Percentiles rank a stretch among this genome's conserved stretches.
These are phyloP conservation scores for Phragmites australis DNA, from an alignment of 176 grass and related monocot genomes.

Conservation along the genomic window DNA sequence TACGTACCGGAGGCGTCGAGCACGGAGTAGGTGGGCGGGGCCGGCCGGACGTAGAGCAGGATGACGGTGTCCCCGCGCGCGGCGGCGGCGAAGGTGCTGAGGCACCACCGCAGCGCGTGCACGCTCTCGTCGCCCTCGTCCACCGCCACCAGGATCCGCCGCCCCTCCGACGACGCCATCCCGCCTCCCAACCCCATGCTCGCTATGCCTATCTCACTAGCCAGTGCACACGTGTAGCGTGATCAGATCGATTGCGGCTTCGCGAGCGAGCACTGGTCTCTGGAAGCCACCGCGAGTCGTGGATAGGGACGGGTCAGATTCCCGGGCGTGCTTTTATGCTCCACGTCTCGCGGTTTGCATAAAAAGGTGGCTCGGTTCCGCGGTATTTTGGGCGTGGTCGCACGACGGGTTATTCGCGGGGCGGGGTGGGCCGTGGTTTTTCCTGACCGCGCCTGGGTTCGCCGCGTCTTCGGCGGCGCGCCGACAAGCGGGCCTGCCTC, in stretches of 20 bases:
- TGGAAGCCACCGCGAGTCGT: background rate
- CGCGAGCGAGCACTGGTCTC: background rate
- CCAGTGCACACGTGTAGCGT: background rate
- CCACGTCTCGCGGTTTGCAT: background rate
- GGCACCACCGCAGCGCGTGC: conserved; percentile 70
- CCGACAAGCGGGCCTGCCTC: background rate
- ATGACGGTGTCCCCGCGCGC: conserved; percentile 50
- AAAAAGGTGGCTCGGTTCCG: conserved; percentile 1
- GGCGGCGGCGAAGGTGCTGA: conserved; percentile 46
- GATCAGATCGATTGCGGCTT: background rate
- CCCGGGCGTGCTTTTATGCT: conserved; percentile 1
- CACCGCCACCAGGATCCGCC: conserved; percentile 69
- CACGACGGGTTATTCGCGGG: background rate
- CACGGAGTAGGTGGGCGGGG: conserved; percentile 49
- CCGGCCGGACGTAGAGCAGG: conserved; percentile 60
- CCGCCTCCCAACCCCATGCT: conserved; percentile 2
- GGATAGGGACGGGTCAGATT: conserved; percentile 14
- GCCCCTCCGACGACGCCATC: conserved; percentile 31
- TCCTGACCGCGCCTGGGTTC: background rate
- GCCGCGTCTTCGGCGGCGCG: background rate
- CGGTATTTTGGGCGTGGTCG: background rate
- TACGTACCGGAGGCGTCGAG: conserved; percentile 68
- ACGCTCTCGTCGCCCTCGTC: conserved; percentile 84
- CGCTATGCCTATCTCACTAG: background rate
- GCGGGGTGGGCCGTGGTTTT: background rate